A percentile compares a stretch with the other conserved stretches of the same genome.
These are phyloP conservation scores for Leccinum arenicola DNA, from an alignment of 768 basidiomycete genomes.

Conservation along the genomic window DNA sequence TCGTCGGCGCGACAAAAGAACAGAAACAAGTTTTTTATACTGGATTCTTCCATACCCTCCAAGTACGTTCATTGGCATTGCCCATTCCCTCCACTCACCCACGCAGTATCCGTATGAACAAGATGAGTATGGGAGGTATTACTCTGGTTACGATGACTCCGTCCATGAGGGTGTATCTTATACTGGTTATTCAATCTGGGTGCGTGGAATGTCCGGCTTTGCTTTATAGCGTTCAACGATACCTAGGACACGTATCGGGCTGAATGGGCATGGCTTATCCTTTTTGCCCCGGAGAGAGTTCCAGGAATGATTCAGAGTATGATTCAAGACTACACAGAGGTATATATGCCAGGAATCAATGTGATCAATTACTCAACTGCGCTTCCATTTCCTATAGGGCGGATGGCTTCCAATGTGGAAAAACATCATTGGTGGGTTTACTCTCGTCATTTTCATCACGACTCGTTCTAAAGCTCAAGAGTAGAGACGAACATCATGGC, in stretches of 20 bases:
- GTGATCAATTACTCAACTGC: neutral
- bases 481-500: constrained; percentile 84
- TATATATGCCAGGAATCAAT: constrained; percentile 14
- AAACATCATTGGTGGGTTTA: constrained; percentile 60
- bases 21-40: constrained; percentile 58
- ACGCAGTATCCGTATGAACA: constrained; percentile 75
- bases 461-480: neutral
- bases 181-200: constrained; percentile 81
- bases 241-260: constrained; percentile 74
- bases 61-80: constrained; percentile 34
- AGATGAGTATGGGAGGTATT: constrained; percentile 63
- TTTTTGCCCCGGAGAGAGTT: constrained; percentile 75
- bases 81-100: neutral
- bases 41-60: constrained; percentile 58
- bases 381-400: constrained; percentile 35
- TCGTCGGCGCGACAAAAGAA: constrained; percentile 47
- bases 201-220: constrained; percentile 25
- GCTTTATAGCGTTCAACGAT: neutral
- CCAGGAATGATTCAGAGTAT: constrained; percentile 76
- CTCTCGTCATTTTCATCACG: neutral
- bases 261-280: constrained; percentile 74
- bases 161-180: constrained; percentile 69
- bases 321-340: constrained; percentile 75
- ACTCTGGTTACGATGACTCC: constrained; percentile 71
- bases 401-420: constrained; percentile 94